Conservation (phyloP, 2,329 filamentous ascomycete species). For the Fusarium cyanostomum region DNA sequence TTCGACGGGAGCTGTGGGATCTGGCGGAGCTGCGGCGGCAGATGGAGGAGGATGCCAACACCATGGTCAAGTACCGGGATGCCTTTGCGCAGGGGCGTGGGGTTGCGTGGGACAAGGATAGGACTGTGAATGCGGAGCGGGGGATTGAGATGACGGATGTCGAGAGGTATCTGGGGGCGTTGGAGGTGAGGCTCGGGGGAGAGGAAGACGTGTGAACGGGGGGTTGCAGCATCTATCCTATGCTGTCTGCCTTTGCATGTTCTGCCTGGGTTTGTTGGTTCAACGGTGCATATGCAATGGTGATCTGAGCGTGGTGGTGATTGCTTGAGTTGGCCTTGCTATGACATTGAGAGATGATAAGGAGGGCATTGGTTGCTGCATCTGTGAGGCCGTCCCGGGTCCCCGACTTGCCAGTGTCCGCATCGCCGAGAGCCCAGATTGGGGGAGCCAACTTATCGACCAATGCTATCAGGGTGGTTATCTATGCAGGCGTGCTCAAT, state of each 20-base stretch:
- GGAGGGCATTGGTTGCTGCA: background rate
- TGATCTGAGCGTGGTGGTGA: background rate
- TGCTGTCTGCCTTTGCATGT: background rate
- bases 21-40: slow-evolving; percentile 55
- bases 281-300: background rate
- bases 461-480: background rate
- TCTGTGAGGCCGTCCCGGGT: background rate
- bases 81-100: slow-evolving; percentile 69
- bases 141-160: slow-evolving; percentile 57
- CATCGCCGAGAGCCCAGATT: slow-evolving; percentile 9
- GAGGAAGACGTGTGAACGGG: slow-evolving; percentile 4
- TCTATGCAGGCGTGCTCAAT: too few species aligned
- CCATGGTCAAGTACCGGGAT: slow-evolving; percentile 67
- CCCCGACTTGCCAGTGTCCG: slow-evolving; percentile 9
- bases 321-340: background rate
- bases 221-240: background rate
- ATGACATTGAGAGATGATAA: background rate
- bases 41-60: slow-evolving; percentile 58
- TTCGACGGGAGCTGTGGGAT: slow-evolving; percentile 62
- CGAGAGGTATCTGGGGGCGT: slow-evolving; percentile 48
- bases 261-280: background rate
- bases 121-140: slow-evolving; percentile 62
- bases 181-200: slow-evolving; percentile 30
- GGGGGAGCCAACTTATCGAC: slow-evolving; percentile 7
- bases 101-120: slow-evolving; percentile 64